phyloP scores from a whole-genome alignment of 2,329 filamentous ascomycete genomes.

The Diaporthe batatas region DNA sequence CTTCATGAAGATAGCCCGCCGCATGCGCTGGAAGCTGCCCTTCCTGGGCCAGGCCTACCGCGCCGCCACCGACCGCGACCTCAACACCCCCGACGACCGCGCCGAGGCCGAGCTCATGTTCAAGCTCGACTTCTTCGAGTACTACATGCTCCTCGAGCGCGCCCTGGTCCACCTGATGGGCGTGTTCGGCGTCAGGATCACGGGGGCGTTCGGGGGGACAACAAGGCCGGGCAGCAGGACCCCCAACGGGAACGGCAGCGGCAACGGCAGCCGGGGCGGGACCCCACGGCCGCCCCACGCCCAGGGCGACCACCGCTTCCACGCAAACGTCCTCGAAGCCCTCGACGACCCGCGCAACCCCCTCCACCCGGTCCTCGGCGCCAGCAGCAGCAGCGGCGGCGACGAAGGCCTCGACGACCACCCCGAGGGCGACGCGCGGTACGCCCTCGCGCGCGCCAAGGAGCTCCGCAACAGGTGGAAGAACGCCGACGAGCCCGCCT shows the following conservation, averaged over 20 bases:
- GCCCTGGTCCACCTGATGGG: slow-evolving; percentile 76
- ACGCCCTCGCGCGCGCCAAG: slow-evolving; percentile 75
- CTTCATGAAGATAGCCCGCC: slow-evolving; percentile 71
- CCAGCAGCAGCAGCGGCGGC: background rate
- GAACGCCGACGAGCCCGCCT: slow-evolving; percentile 65
- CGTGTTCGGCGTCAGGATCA: slow-evolving; percentile 71
- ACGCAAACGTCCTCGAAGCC: slow-evolving; percentile 76
- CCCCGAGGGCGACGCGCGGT: slow-evolving; percentile 61
- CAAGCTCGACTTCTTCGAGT: slow-evolving; percentile 84
- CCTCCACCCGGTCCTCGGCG: slow-evolving; percentile 68
- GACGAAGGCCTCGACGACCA: too few relatives aligned
- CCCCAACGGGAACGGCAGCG: too few relatives aligned
- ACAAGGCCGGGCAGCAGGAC: too few relatives aligned
- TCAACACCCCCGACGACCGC: slow-evolving; percentile 49
- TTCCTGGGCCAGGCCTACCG: slow-evolving; percentile 70
- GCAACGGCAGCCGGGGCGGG: too few relatives aligned
- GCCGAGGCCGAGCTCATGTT: slow-evolving; percentile 75
- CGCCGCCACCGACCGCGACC: slow-evolving; percentile 60
- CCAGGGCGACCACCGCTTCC: slow-evolving; percentile 63
- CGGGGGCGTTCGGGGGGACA: slow-evolving; percentile 44
- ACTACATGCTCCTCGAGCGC: slow-evolving; percentile 79
- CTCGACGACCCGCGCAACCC: slow-evolving; percentile 70
- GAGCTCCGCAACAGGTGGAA: slow-evolving; percentile 81
- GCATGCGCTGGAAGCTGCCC: slow-evolving; percentile 74
- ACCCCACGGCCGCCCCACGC: too few relatives aligned